Evolutionary conservation across 2,329 filamentous ascomycete species (phyloP).

Genomic region (Helicocarpus griseus): DNA sequence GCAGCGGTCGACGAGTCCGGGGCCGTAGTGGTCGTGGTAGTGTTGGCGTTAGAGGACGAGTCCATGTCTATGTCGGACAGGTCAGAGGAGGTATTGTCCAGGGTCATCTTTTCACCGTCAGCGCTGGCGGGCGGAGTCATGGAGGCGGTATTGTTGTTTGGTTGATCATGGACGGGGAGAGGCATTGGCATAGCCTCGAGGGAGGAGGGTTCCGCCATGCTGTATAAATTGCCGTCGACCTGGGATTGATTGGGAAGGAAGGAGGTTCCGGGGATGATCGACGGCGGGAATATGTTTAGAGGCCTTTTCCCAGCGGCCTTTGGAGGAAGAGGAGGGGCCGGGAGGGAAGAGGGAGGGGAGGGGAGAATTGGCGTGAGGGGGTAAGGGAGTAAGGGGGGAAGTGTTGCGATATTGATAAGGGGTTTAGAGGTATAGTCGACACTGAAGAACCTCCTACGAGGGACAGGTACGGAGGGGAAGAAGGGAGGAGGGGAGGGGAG

Average conservation of each 20-base stretch:
- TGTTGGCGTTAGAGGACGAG: constrained; percentile 15
- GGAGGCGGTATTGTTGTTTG: constrained; percentile 21
- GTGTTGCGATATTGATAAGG: not conserved
- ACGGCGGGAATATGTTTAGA: no score
- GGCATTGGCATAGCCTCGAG: constrained; percentile 2
- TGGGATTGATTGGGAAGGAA: no score
- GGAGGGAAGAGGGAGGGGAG: constrained; percentile 16
- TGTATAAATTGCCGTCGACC: constrained; percentile 5
- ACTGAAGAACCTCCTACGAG: not conserved
- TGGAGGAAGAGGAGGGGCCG: no score
- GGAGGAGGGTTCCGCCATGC: constrained; percentile 21
- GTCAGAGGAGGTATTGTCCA: constrained; percentile 30
- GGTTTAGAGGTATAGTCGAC: not conserved
- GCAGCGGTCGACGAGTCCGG: constrained; percentile 25
- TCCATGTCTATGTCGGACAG: constrained; percentile 35
- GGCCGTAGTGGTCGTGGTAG: constrained; percentile 14
- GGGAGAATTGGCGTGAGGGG: constrained; percentile 8
- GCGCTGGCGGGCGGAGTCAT: constrained; percentile 36
- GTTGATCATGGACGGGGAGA: not conserved
- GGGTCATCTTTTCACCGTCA: constrained; percentile 35
- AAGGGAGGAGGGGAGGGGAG: not conserved
- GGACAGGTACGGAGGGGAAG: not conserved
- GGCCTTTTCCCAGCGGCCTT: constrained; percentile 36
- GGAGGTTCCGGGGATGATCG: constrained; percentile 23
- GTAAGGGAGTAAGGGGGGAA: constrained; percentile 2